Base-by-base conservation (phyloP, 352 stramenopile genomes). In the Pythium dissotocum region DNA sequence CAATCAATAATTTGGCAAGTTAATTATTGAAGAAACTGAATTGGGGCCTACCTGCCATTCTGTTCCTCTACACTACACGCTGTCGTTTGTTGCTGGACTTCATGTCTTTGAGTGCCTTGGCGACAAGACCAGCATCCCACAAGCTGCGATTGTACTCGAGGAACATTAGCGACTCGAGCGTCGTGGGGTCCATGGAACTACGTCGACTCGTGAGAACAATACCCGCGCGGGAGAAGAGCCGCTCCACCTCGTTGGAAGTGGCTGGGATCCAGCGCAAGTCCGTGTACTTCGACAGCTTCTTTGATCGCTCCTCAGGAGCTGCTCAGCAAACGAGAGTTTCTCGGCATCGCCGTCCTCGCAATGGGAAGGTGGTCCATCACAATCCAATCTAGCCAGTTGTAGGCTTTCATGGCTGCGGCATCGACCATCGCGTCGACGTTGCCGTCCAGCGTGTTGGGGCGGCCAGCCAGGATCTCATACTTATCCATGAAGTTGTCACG, bases 341-440 rank as follows among this genome's bases (percentile, higher is more conserved):
- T 24, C 21, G 21, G 21, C 21, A 24, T 24, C 21, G 21, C 21
- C 21, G 21, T 0, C 21, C 21, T 24, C 21, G 21, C 38, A 9
- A 70, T 33, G 38, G 64, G 49, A 9, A 49, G 60, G 42, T 76
- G 67, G 12, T 72, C 69, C 46, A 66, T 61, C 48, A 72, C 44
- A 16, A 44, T 40, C 69, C 69, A 69, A 9, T 70, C 60, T 0
- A 76, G 32, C 63, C 58, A 75, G 44, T 68, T 26, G 38, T 75
- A 70, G 49, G 63, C 40, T 30, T 52, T 57, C 14, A 51, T 48
- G 61, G 62, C 6, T 6, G 21, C 38, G 49, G 65, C 28, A 72
- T 61, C 55, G 32, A 61, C 35, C 36, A 13, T 18, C 5, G 30
- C 48, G 4, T 54, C 48, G 26, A 54, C 48, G 18, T 33, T 30